phyloP scores from a whole-genome alignment of 75 land plant genomes.

The Ceratopteris richardii region DNA sequence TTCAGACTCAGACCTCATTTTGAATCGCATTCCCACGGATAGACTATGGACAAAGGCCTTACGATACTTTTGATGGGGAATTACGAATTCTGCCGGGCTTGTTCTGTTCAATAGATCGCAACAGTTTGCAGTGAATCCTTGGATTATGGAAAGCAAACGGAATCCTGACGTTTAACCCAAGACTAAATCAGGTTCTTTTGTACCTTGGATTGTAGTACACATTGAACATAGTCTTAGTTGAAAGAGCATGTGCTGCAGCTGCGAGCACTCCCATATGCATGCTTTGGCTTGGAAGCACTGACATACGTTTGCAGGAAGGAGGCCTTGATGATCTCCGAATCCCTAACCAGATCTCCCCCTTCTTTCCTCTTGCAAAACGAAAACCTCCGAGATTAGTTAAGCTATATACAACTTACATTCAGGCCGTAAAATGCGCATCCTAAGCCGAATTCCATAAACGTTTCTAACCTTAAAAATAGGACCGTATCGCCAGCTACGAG shows the following conservation, averaged over 20 bases:
- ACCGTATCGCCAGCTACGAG: slow-evolving; percentile 95
- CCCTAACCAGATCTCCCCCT: slow-evolving; percentile 71
- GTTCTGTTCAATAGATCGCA: slow-evolving; percentile 38
- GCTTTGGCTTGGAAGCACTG: slow-evolving; percentile 26
- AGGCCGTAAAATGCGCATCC: not conserved
- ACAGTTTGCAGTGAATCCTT: too few relatives aligned
- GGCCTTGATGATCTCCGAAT: slow-evolving; percentile 53
- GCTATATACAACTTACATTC: not conserved
- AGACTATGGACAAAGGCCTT: slow-evolving; percentile 37
- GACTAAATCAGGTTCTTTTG: too few relatives aligned
- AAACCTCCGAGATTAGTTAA: too few relatives aligned
- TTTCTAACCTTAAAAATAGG: slow-evolving; percentile 69
- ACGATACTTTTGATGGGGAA: slow-evolving; percentile 55
- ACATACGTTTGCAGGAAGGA: slow-evolving; percentile 17
- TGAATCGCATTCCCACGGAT: slow-evolving; percentile 69
- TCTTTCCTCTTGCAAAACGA: slow-evolving; percentile 36
- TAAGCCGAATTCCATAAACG: not conserved
- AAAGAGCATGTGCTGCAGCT: slow-evolving; percentile 56
- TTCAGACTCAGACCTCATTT: slow-evolving; percentile 77
- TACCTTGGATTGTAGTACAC: slow-evolving; percentile 85
- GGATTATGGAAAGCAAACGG: too few relatives aligned
- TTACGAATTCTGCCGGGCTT: slow-evolving; percentile 78
- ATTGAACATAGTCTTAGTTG: slow-evolving; percentile 44
- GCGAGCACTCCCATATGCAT: slow-evolving; percentile 43
- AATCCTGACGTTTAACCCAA: too few relatives aligned